Evolutionary conservation across 2,329 filamentous ascomycete genomes (phyloP).

Genomic region (Sporothrix pseudoabietina): DNA sequence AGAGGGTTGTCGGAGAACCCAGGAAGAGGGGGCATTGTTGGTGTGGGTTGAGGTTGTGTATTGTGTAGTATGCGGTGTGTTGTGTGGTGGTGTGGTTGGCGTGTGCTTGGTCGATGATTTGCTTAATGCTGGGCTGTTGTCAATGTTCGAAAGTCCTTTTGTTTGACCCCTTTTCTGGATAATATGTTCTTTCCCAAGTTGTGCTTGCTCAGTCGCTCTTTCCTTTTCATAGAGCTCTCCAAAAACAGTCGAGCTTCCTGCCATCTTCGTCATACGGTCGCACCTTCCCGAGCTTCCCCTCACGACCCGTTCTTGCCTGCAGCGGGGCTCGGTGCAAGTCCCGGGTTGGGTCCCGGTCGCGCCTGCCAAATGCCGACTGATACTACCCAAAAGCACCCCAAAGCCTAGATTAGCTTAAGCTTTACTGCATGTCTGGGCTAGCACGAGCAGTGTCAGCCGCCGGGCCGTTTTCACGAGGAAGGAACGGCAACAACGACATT

Average conservation of each 20-base stretch:
- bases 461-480: background rate
- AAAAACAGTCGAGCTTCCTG: background rate
- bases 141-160: background rate
- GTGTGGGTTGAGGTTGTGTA: background rate
- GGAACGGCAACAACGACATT: background rate
- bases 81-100: background rate
- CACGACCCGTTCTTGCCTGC: background rate
- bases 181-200: background rate
- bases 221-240: background rate
- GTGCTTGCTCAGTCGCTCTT: background rate
- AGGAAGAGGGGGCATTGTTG: conserved; percentile 43
- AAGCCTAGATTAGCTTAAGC: background rate
- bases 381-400: background rate
- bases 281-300: conserved; percentile 14
- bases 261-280: background rate
- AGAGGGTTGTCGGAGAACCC: conserved; percentile 50
- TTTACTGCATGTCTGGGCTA: background rate
- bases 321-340: conserved; percentile 24
- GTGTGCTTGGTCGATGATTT: too few species aligned
- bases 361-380: background rate
- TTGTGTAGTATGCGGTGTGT: too few species aligned
- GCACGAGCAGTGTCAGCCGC: background rate
- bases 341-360: background rate
- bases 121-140: too few species aligned
- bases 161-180: background rate